These are phyloP conservation scores for Candida peoriensis DNA, from an alignment of 805 yeast genomes.

Conservation along the genomic window DNA sequence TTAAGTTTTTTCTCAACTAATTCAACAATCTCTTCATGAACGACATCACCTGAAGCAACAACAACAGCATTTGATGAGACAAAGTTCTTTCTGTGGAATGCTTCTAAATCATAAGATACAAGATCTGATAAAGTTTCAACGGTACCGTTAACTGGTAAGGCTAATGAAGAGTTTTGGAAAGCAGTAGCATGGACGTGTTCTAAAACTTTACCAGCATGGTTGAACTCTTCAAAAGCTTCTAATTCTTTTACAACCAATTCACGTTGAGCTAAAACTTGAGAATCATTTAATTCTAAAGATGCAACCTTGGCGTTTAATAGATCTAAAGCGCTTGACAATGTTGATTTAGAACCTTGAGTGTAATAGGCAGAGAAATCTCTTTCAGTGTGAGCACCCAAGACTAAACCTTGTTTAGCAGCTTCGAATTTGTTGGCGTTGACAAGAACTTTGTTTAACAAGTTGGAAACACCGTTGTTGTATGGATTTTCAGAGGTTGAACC, in stretches of 20 bases:
- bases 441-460: slow-evolving; percentile 52
- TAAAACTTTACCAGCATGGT: slow-evolving; percentile 49
- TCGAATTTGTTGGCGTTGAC: slow-evolving; percentile 27
- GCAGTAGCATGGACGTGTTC: slow-evolving; percentile 82
- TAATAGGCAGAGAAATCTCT: slow-evolving; percentile 63
- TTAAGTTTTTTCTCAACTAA: slow-evolving; percentile 50
- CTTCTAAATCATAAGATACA: slow-evolving; percentile 51
- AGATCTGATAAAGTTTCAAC: slow-evolving; percentile 55
- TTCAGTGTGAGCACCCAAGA: slow-evolving; percentile 46
- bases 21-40: slow-evolving; percentile 65
- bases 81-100: slow-evolving; percentile 52
- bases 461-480: slow-evolving; percentile 77
- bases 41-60: slow-evolving; percentile 65
- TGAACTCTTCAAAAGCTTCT: slow-evolving; percentile 49
- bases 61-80: slow-evolving; percentile 63
- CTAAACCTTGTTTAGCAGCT: slow-evolving; percentile 48
- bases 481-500: slow-evolving; percentile 79
- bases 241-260: slow-evolving; percentile 41
- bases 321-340: slow-evolving; percentile 46
- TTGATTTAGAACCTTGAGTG: slow-evolving; percentile 49
- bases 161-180: slow-evolving; percentile 80
- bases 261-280: slow-evolving; percentile 44
- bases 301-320: slow-evolving; percentile 41
- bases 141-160: slow-evolving; percentile 74
- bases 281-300: slow-evolving; percentile 33